These are phyloP conservation scores for Aspergillus versicolor DNA, from an alignment of 2,329 filamentous ascomycete species.

Conservation along the genomic window DNA sequence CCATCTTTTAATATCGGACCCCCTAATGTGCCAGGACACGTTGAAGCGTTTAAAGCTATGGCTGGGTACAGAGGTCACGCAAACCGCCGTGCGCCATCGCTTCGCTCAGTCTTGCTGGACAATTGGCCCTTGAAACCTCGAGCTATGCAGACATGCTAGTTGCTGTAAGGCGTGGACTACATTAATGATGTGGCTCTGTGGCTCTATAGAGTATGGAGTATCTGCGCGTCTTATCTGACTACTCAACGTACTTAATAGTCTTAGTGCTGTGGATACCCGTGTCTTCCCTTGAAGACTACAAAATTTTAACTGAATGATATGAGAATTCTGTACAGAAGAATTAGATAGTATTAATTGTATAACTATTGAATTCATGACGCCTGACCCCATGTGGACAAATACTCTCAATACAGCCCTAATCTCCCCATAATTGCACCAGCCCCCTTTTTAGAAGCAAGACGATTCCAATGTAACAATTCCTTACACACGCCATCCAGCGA, in stretches of 20 bases:
- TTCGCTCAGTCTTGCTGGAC: background rate
- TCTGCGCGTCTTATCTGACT: background rate
- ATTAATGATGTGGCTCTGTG: background rate
- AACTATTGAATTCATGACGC: background rate
- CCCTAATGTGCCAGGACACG: background rate
- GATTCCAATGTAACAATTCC: slow-evolving; percentile 35
- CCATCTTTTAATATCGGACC: background rate
- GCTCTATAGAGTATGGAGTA: background rate
- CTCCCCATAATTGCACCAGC: slow-evolving; percentile 14
- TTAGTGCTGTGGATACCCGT: slow-evolving; percentile 9
- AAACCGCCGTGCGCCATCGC: background rate
- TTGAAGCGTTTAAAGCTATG: background rate
- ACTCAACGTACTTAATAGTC: background rate
- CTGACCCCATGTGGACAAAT: background rate
- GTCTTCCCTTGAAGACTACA: background rate
- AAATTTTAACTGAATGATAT: background rate
- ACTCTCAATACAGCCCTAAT: slow-evolving; percentile 9
- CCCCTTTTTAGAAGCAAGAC: slow-evolving; percentile 17
- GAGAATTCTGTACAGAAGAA: background rate
- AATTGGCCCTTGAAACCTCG: background rate
- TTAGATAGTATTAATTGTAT: background rate
- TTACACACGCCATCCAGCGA: slow-evolving; percentile 36
- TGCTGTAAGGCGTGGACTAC: background rate
- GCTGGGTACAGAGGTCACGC: background rate
- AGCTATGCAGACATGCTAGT: background rate